Conservation (phyloP, 2,329 filamentous ascomycete genomes). For the Exophiala viscosa region DNA sequence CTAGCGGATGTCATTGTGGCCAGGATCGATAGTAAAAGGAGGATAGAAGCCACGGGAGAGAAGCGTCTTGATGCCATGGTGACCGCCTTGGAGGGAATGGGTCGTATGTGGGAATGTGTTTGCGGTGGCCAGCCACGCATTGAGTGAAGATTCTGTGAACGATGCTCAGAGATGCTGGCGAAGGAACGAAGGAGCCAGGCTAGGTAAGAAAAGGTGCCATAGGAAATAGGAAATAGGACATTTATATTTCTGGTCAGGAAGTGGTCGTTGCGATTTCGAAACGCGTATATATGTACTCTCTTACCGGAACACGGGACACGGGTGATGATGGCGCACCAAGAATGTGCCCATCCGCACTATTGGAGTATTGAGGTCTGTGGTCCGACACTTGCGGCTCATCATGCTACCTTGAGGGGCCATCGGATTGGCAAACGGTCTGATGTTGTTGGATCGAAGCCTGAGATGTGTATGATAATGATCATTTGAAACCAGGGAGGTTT, state of each 20-base stretch:
- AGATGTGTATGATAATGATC: slow-evolving; percentile 7
- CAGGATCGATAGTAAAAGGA: slow-evolving; percentile 14
- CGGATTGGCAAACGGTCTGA: neutral
- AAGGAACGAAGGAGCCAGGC: slow-evolving; percentile 1
- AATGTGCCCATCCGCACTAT: neutral
- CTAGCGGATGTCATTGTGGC: neutral
- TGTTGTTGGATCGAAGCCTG: neutral
- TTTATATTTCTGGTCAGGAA: neutral
- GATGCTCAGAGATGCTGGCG: neutral
- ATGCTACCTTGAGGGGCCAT: slow-evolving; percentile 3
- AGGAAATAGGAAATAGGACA: neutral
- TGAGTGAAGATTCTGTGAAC: neutral
- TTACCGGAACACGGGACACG: neutral
- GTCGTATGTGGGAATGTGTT: neutral
- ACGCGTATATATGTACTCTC: slow-evolving; percentile 1
- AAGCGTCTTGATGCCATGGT: slow-evolving; percentile 8
- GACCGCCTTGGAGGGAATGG: neutral
- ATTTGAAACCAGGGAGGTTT: slow-evolving; percentile 8
- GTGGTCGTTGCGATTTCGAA: slow-evolving; percentile 2
- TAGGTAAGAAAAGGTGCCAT: neutral
- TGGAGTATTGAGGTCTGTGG: too few relatives aligned
- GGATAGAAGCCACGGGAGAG: slow-evolving; percentile 6
- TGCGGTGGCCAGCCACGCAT: slow-evolving; percentile 3
- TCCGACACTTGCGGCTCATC: neutral
- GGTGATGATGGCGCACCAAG: neutral